Evolutionary conservation across 257 asterid genomes (phyloP).

Genomic region (Apocynum venetum): DNA sequence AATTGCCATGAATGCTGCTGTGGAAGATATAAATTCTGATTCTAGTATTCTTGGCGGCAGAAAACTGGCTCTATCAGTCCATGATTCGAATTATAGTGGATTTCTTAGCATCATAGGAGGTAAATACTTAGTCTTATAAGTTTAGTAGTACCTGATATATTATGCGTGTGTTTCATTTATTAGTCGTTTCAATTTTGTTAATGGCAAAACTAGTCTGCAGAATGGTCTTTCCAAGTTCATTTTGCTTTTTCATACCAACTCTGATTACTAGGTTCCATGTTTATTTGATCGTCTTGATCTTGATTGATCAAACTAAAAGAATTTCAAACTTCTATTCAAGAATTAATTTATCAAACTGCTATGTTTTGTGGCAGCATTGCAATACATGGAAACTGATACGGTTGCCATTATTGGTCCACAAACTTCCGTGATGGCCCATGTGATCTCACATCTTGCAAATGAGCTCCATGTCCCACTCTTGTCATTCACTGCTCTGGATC

Average conservation of each 20-base stretch:
- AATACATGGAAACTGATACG: constrained; percentile 63
- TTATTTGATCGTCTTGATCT: background rate
- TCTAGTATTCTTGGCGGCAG: constrained; percentile 51
- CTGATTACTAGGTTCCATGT: background rate
- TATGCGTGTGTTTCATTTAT: background rate
- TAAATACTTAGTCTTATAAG: constrained; percentile 14
- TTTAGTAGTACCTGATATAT: background rate
- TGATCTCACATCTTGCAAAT: constrained; percentile 71
- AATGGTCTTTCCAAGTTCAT: background rate
- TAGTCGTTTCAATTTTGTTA: background rate
- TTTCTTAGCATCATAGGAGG: constrained; percentile 78
- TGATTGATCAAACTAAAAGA: background rate
- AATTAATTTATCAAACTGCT: background rate
- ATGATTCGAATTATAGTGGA: constrained; percentile 66
- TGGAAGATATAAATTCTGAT: constrained; percentile 68
- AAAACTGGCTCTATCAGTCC: constrained; percentile 42
- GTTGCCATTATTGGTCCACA: constrained; percentile 90
- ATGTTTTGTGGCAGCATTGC: constrained; percentile 43
- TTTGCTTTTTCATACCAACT: background rate
- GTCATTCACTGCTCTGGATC: constrained; percentile 80
- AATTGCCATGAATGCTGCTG: constrained; percentile 80
- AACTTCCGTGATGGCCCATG: constrained; percentile 71
- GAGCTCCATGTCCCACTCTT: constrained; percentile 83
- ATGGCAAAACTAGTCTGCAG: background rate
- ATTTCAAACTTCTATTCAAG: background rate